Percentiles rank a stretch among this genome's conserved stretches.
These are phyloP conservation scores for Spergularia marina DNA, from an alignment of 148 eudicot genomes.

Conservation along the genomic window DNA sequence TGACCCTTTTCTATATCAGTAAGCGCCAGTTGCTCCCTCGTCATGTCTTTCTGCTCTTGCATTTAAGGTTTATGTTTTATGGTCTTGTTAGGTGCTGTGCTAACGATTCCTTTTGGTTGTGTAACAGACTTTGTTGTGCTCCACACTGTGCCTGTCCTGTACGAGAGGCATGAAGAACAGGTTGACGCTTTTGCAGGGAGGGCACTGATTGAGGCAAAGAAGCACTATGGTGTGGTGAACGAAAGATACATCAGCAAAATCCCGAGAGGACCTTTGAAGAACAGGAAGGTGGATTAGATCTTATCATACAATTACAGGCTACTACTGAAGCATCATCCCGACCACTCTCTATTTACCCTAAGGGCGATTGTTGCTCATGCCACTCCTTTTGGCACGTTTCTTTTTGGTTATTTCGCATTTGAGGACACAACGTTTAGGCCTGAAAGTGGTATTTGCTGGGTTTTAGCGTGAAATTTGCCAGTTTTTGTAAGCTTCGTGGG, in stretches of 20 bases:
- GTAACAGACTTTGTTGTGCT: slow-evolving; percentile 61
- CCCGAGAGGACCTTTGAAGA: slow-evolving; percentile 51
- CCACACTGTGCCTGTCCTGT: slow-evolving; percentile 67
- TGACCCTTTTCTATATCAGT: slow-evolving; percentile 72
- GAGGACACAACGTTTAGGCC: slow-evolving; percentile 2
- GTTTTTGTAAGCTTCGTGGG: slow-evolving; percentile 29
- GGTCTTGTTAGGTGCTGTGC: not conserved
- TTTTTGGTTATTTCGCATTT: slow-evolving; percentile 3
- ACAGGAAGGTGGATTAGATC: slow-evolving; percentile 56
- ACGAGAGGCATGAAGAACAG: slow-evolving; percentile 72
- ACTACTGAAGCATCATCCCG: slow-evolving; percentile 1
- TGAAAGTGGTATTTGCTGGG: slow-evolving; percentile 17
- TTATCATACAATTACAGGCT: not conserved
- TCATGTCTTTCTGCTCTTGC: not conserved
- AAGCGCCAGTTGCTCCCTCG: slow-evolving; percentile 17
- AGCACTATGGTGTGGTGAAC: slow-evolving; percentile 63
- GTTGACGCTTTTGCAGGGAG: slow-evolving; percentile 57
- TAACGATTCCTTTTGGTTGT: not conserved
- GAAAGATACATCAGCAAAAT: slow-evolving; percentile 71
- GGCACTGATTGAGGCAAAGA: slow-evolving; percentile 59
- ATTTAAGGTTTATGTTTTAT: not conserved
- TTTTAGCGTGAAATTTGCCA: slow-evolving; percentile 19
- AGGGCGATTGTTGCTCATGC: not conserved
- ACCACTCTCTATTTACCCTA: slow-evolving; percentile 1
- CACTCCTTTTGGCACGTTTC: slow-evolving; percentile 17